Evolutionary conservation across 192 early-diverging fungal genomes (phyloP).

Genomic region (Coemansia sp.): DNA sequence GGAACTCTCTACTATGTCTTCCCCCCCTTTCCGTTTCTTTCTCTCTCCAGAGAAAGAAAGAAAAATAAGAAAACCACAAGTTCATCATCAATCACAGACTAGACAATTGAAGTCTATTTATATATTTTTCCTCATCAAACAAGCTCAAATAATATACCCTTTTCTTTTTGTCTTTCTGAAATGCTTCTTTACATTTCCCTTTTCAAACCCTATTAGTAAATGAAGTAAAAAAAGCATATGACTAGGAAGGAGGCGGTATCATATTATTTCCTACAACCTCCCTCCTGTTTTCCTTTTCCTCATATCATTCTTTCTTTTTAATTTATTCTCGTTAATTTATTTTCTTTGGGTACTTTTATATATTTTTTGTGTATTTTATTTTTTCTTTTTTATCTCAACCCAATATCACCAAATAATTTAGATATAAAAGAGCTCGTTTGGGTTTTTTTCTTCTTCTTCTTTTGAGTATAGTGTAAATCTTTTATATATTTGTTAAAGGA

Average conservation of each 20-base stretch:
- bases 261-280: no score
- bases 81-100: no score
- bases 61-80: background rate
- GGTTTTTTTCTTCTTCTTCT: background rate
- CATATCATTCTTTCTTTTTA: background rate
- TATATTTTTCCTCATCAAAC: no score
- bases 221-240: no score
- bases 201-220: no score
- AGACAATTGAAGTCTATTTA: no score
- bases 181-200: no score
- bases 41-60: background rate
- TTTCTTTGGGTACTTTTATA: background rate
- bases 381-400: background rate
- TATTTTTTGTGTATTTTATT: background rate
- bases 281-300: background rate
- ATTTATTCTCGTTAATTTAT: constrained; percentile 1
- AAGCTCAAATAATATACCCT: no score
- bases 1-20: background rate
- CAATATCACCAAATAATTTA: background rate
- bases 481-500: background rate
- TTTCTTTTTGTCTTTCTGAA: no score
- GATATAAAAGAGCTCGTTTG: background rate
- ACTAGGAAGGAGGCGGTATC: no score
- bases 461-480: background rate
- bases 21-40: background rate